Percentiles rank a stretch among this genome's conserved stretches.
phyloP scores from a whole-genome alignment of 148 eudicot species.

The Talinum fruticosum region DNA sequence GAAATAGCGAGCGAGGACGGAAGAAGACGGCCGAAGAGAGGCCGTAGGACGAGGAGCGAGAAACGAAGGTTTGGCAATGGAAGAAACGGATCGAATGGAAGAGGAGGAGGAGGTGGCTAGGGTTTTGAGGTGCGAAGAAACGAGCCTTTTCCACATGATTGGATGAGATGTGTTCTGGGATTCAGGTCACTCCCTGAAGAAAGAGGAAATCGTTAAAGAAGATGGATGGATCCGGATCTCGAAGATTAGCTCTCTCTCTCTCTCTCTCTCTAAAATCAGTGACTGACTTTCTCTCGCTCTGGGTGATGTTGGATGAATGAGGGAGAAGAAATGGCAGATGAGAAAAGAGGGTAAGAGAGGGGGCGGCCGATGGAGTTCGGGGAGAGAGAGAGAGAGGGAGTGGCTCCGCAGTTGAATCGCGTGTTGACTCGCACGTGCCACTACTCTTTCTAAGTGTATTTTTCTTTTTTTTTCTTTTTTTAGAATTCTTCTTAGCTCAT shows the following conservation, averaged over 20 bases:
- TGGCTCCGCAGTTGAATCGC: slow-evolving; percentile 4
- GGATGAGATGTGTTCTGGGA: slow-evolving; percentile 15
- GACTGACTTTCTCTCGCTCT: neutral
- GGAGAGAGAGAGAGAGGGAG: neutral
- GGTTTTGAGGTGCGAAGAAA: slow-evolving; percentile 45
- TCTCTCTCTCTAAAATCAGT: neutral
- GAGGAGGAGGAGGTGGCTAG: slow-evolving; percentile 39
- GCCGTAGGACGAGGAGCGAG: slow-evolving; percentile 25
- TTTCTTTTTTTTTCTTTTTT: no score
- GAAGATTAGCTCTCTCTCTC: neutral
- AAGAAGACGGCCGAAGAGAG: slow-evolving; percentile 15
- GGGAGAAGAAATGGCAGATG: neutral
- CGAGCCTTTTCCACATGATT: slow-evolving; percentile 59
- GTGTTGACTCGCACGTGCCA: slow-evolving; percentile 11
- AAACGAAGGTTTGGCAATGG: slow-evolving; percentile 16
- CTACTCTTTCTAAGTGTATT: neutral
- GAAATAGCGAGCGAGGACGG: slow-evolving; percentile 43
- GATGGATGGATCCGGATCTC: neutral
- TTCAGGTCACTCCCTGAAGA: slow-evolving; percentile 31
- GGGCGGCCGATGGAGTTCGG: neutral
- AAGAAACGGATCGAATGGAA: slow-evolving; percentile 8
- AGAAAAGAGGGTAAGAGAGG: neutral
- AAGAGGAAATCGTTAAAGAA: neutral
- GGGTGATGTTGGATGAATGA: neutral
- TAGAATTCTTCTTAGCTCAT: no score